A percentile compares a stretch with the other conserved stretches of the same genome.
Conservation (phyloP, 805 yeast genomes). For the Candida nanaspora region DNA sequence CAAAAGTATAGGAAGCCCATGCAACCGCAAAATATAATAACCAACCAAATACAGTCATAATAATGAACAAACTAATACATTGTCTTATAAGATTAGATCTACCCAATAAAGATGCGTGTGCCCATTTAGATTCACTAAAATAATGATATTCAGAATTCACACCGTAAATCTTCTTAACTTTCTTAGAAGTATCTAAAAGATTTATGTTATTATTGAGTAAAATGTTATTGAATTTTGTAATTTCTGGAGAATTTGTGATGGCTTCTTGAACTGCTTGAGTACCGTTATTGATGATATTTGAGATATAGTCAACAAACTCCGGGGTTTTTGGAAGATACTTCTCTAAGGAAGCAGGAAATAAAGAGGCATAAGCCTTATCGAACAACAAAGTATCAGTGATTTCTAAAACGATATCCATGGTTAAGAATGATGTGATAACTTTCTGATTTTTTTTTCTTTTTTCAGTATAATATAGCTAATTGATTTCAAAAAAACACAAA, state of each 20-base stretch:
- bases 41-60: conserved; percentile 84
- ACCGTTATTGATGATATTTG: conserved; percentile 16
- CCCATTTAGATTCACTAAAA: conserved; percentile 47
- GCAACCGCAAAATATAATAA: conserved; percentile 72
- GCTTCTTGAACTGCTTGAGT: conserved; percentile 14
- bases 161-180: conserved; percentile 35
- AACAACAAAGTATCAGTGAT: conserved; percentile 63
- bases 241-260: conserved; percentile 7
- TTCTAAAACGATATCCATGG: conserved; percentile 91
- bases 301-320: conserved; percentile 13
- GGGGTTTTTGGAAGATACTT: conserved; percentile 24
- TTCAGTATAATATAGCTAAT: too few relatives aligned
- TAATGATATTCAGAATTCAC: conserved; percentile 40
- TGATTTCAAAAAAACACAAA: conserved; percentile 8
- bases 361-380: conserved; percentile 66
- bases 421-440: conserved; percentile 2
- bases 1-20: conserved; percentile 61
- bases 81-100: conserved; percentile 75
- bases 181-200: conserved; percentile 13
- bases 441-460: too few relatives aligned
- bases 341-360: conserved; percentile 53
- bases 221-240: conserved; percentile 21
- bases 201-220: conserved; percentile 15
- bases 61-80: conserved; percentile 50
- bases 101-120: conserved; percentile 60